Evolutionary conservation across 768 basidiomycete genomes (phyloP).

Genomic region (Russula olivacea): DNA sequence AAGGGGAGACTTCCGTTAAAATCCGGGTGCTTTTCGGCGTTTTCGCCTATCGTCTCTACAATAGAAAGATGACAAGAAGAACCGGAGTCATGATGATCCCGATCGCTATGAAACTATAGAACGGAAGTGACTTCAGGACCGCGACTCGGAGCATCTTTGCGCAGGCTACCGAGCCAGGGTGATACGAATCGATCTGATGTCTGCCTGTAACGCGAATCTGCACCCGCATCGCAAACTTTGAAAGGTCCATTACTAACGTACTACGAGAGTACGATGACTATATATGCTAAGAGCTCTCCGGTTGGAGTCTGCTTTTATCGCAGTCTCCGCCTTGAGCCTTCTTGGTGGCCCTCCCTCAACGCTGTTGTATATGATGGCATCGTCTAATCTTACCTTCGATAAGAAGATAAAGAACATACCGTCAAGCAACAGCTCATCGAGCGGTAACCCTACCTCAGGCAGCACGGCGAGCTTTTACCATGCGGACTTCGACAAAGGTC

Average conservation of each 20-base stretch:
- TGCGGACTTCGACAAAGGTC: constrained; percentile 18
- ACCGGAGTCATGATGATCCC: too few species aligned
- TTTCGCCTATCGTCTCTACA: too few species aligned
- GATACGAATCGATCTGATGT: background rate
- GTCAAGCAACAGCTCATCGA: background rate
- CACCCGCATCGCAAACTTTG: background rate
- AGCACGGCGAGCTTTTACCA: constrained; percentile 10
- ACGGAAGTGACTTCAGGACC: too few species aligned
- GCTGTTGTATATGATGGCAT: background rate
- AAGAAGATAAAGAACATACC: background rate
- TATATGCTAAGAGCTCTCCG: background rate
- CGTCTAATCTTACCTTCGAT: background rate
- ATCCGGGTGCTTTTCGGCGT: background rate
- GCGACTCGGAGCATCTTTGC: background rate
- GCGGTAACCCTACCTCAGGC: background rate
- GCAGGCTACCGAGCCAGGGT: background rate
- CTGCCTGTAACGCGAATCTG: background rate
- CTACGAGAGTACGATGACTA: background rate
- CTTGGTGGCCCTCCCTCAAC: background rate
- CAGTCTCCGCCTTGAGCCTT: background rate
- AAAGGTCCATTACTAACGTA: background rate
- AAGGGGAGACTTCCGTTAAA: background rate
- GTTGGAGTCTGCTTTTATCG: background rate
- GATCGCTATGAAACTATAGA: too few species aligned
- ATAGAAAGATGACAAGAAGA: too few species aligned